Percentiles rank a stretch among this genome's conserved stretches.
Evolutionary conservation across 2,329 filamentous ascomycete species (phyloP).

Genomic region (Malbranchea zuffiana): DNA sequence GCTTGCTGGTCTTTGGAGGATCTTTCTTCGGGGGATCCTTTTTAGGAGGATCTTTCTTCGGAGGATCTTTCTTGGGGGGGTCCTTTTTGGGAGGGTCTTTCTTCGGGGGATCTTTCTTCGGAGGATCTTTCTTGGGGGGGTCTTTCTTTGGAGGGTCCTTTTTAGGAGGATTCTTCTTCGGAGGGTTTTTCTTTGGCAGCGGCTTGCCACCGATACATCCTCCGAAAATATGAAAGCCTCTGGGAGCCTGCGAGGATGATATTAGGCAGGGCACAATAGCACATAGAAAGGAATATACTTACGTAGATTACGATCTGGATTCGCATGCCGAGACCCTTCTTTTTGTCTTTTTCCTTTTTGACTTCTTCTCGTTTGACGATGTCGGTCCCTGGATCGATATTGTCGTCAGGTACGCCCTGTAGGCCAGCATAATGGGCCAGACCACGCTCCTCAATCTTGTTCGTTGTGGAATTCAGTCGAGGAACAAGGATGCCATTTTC

Average conservation of each 20-base stretch:
- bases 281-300: background rate
- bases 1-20: no score
- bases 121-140: background rate
- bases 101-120: background rate
- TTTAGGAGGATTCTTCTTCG: background rate
- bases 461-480: background rate
- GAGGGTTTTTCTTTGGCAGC: background rate
- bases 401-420: background rate
- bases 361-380: background rate
- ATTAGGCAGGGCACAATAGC: background rate
- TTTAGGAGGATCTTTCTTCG: conserved; percentile 1
- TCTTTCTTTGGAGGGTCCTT: background rate
- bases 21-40: background rate
- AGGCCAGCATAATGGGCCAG: background rate
- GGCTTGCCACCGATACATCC: conserved; percentile 1
- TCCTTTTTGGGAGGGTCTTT: background rate
- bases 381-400: background rate
- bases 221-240: conserved; percentile 6
- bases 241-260: conserved; percentile 2
- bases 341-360: no score
- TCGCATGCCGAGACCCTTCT: background rate
- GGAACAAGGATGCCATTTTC: background rate
- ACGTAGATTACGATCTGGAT: conserved; percentile 2
- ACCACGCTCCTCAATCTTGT: background rate
- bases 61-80: background rate